Conservation (phyloP, 1,284 basidiomycete species). For the Cutaneotrichosporon spelunceum region DNA sequence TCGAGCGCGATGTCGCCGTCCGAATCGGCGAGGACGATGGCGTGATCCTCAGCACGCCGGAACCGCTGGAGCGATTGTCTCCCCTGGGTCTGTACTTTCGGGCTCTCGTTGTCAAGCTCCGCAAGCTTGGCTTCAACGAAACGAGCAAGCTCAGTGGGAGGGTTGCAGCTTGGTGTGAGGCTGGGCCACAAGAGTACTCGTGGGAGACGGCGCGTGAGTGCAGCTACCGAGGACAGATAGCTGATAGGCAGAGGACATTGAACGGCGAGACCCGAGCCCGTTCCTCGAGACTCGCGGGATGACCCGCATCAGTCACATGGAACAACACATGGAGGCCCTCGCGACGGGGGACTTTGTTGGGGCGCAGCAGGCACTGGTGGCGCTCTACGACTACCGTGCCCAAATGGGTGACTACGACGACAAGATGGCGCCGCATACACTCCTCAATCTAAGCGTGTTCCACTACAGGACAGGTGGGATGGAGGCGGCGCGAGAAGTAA, state of each 20-base stretch:
- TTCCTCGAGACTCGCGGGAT: neutral
- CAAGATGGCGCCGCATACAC: slow-evolving; percentile 45
- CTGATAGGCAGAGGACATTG: slow-evolving; percentile 6
- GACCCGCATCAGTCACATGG: slow-evolving; percentile 5
- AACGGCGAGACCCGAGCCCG: neutral
- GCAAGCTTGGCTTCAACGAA: slow-evolving; percentile 45
- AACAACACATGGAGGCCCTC: slow-evolving; percentile 35
- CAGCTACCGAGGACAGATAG: neutral
- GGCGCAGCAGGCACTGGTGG: slow-evolving; percentile 37
- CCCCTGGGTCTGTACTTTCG: slow-evolving; percentile 46
- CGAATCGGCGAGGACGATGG: slow-evolving; percentile 38
- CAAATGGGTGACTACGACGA: slow-evolving; percentile 4
- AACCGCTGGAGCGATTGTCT: slow-evolving; percentile 34
- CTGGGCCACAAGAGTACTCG: neutral
- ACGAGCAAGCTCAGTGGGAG: slow-evolving; percentile 34
- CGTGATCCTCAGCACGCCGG: slow-evolving; percentile 22
- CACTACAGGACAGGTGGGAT: slow-evolving; percentile 46
- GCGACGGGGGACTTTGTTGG: slow-evolving; percentile 42
- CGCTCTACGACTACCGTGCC: slow-evolving; percentile 42
- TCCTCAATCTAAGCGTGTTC: slow-evolving; percentile 49
- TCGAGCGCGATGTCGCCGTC: slow-evolving; percentile 36
- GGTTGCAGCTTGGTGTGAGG: slow-evolving; percentile 40
- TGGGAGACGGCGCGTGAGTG: slow-evolving; percentile 3
- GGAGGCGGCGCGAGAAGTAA: slow-evolving; percentile 32
- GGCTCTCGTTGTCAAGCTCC: slow-evolving; percentile 33